Evolutionary conservation across 2,329 filamentous ascomycete species (phyloP), one percentile per base, ranked within the genome.

Genomic region (Fusarium circinatum): DNA sequence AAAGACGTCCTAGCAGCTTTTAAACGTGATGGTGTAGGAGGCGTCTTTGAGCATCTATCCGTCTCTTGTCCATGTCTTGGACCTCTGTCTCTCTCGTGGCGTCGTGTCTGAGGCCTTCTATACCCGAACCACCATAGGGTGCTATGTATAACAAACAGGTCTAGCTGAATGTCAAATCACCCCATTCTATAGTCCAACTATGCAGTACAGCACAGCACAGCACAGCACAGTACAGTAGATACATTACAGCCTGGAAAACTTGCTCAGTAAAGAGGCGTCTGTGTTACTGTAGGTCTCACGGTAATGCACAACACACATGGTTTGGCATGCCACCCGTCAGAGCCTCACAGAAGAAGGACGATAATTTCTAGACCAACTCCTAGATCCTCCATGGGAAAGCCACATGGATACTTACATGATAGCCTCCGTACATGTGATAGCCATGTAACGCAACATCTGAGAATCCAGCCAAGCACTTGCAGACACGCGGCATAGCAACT

Each of bases 391-490:
- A 60, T 51, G 44, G n/a, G 32, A 30, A 58, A 66, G 63, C 55
- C 55, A 62, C 55, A 48, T 68, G 63, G 48, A 24, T 68, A 67
- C 52, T n/a, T 54, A 44, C 64, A 67, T 66, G 34, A 45, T 39
- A 51, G 51, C 48, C 44, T 66, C 62, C 49, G 44, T 67, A 59
- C 55, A 55, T 68, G 63, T 48, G 54, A 55, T 68, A 48, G 34
- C 26, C 59, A 63, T 68, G 67, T 70, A 59, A 51, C 67, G 17
- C 59, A 51, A 39, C 44, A 59, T 51, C 28, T 45, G 42, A 55
- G 47, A 62, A 49, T 66, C 61, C 44, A 64, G 52, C 75, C 75
- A 77, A 77, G 65, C 75, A 76, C 66, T 76, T 68, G 54, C 65
- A 77, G 61, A 77, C 75, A 76, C 69, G 75, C 71, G 72, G 75